phyloP scores from a whole-genome alignment of 257 asterid genomes.

The Solanum paucissectum region DNA sequence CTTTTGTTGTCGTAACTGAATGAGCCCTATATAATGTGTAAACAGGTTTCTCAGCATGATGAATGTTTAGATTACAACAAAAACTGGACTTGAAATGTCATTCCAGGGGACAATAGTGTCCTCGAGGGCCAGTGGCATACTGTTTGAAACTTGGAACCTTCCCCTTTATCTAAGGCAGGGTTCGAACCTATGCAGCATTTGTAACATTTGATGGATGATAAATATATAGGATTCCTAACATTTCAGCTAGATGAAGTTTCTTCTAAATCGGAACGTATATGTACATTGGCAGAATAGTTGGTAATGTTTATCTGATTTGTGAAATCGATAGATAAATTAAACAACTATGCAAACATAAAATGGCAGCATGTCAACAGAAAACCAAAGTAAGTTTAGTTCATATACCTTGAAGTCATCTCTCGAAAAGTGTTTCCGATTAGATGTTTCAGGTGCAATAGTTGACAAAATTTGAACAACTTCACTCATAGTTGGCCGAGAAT shows the following conservation, averaged over 20 bases:
- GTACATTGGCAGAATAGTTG: not conserved
- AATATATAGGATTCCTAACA: not conserved
- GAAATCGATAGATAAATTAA: not conserved
- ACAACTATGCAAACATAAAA: not conserved
- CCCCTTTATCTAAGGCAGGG: not conserved
- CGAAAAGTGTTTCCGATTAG: constrained; percentile 51
- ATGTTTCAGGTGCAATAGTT: constrained; percentile 67
- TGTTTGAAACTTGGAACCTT: not conserved
- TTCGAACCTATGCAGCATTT: not conserved
- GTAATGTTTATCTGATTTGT: not conserved
- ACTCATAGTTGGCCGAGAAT: constrained; percentile 84
- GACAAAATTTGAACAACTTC: constrained; percentile 93
- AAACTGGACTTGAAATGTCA: not conserved
- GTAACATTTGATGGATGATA: too few species aligned
- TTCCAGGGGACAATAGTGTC: not conserved
- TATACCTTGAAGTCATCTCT: constrained; percentile 23
- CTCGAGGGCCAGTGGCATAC: not conserved
- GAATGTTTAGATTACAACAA: not conserved
- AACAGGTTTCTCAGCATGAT: not conserved
- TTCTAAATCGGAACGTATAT: not conserved
- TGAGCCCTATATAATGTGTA: constrained; percentile 15
- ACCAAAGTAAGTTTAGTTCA: not conserved
- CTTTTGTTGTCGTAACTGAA: constrained; percentile 12
- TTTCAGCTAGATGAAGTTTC: not conserved
- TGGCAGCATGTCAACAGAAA: not conserved